Percentiles rank a stretch among this genome's conserved stretches.
phyloP scores from a whole-genome alignment of 2,329 filamentous ascomycete species.

The Fusarium equiseti region DNA sequence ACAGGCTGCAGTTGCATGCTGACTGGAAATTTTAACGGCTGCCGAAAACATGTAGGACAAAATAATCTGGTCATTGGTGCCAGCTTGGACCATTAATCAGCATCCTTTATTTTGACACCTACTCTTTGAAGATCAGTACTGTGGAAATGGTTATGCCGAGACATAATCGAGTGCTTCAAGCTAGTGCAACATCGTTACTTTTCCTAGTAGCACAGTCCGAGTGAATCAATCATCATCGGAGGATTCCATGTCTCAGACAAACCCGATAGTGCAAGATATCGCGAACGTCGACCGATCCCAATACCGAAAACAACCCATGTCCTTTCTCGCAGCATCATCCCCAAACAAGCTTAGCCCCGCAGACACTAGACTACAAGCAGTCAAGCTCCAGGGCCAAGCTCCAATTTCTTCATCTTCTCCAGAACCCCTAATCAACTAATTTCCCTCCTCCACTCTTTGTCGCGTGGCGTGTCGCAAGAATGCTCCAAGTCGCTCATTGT shows the following conservation, averaged over 20 bases:
- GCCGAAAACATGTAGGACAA: no score
- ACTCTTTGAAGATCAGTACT: fast-evolving
- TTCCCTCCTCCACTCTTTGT: slow-evolving; percentile 5
- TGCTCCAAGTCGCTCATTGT: slow-evolving; percentile 38
- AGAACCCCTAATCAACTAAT: slow-evolving; percentile 28
- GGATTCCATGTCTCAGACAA: neutral
- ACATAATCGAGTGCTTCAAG: no score
- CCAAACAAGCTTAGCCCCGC: slow-evolving; percentile 12
- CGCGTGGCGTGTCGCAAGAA: slow-evolving; percentile 40
- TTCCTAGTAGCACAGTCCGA: no score
- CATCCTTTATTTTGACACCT: neutral
- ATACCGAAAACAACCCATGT: slow-evolving; percentile 22
- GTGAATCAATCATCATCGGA: neutral
- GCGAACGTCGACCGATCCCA: neutral
- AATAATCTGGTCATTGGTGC: no score
- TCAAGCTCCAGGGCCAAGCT: slow-evolving; percentile 5
- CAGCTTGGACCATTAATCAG: no score
- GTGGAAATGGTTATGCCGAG: neutral
- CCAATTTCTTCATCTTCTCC: neutral
- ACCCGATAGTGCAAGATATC: neutral
- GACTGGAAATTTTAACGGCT: neutral
- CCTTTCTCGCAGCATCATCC: slow-evolving; percentile 30
- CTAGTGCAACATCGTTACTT: no score
- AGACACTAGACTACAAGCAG: neutral
- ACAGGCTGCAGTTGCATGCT: neutral